phyloP scores from a whole-genome alignment of 1,284 basidiomycete genomes.

The Schizophyllum amplum region DNA sequence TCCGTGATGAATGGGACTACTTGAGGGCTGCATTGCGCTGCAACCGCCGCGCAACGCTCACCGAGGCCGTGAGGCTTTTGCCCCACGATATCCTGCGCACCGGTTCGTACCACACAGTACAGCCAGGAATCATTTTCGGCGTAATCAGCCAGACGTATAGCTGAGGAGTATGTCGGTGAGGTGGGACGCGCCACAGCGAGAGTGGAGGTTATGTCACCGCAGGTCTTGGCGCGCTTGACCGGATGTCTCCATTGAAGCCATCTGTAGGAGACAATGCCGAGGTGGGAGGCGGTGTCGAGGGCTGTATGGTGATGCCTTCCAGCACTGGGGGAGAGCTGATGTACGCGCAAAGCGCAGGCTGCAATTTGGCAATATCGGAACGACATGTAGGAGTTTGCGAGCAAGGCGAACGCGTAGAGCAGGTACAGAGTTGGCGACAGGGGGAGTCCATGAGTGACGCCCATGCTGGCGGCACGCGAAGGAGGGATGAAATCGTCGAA shows the following conservation, averaged over 20 bases:
- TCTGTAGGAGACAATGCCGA: background rate
- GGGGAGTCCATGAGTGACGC: slow-evolving; percentile 1
- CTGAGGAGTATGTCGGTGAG: background rate
- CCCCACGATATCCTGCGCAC: background rate
- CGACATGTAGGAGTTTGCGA: slow-evolving; percentile 1
- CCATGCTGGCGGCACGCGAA: too few species aligned
- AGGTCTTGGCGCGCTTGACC: background rate
- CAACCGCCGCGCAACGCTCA: background rate
- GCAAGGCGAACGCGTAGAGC: background rate
- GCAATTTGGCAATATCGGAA: slow-evolving; percentile 3
- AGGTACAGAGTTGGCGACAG: slow-evolving; percentile 21
- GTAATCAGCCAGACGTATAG: slow-evolving; percentile 2
- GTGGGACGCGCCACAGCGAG: slow-evolving; percentile 2
- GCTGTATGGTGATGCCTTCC: too few species aligned
- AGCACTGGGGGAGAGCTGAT: background rate
- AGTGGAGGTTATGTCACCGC: background rate
- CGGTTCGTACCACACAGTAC: slow-evolving; percentile 3
- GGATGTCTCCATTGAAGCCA: background rate
- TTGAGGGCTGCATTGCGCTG: slow-evolving; percentile 5
- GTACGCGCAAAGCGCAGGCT: slow-evolving; percentile 5
- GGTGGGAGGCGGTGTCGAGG: background rate
- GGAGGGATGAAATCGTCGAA: too few species aligned
- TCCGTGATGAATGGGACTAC: slow-evolving; percentile 14
- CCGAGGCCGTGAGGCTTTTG: background rate
- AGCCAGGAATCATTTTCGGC: slow-evolving; percentile 4